Base-by-base conservation (phyloP, 163 green algal genomes). In the Prototheca wickerhamii region DNA sequence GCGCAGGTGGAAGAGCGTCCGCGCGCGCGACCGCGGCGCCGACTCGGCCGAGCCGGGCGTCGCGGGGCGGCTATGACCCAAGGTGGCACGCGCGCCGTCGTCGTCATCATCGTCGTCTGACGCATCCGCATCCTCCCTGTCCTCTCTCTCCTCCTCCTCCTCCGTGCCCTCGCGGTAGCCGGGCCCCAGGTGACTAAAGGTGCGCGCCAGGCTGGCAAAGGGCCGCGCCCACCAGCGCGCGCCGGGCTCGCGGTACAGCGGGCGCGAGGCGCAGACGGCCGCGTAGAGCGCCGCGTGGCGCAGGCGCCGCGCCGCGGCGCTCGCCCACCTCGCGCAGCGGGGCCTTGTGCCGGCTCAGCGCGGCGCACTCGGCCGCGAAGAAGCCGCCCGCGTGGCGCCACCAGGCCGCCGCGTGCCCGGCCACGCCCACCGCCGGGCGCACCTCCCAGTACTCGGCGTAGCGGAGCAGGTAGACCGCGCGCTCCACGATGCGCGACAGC, bases 351-450 rank as follows among this genome's bases (percentile, higher is more conserved):
- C 75, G 51, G 29, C 53, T 58, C 23, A 77, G 31, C 4, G 25
- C 53, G 2, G 42, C 53, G 52, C 61, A 75, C 35, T 71, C 64
- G 4, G 37, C 35, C 0, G 37, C 31, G 1, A 74, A 50, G 25
- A 70, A 56, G 46, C 46, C 44, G 49, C 68, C 71, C 21, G 72
- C 76, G 60, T 86, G 79, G 57, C 72, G 75, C 79, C 79, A 86
- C 79, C 79, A 85, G 31, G 40, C 50, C 20, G 52, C 23, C 28
- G 69, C 69, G 58, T 80, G 66, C 3, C 31, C 55, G 17, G 34
- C 21, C 33, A 85, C 73, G 0, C 67, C 23, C 42, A 72, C 64
- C 54, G 33, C 56, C 35, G 75, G 75, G 12, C 75, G 71, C 6
- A n/a, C 44, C 26, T 56, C 61, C 79, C 79, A 86, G 52, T 75